phyloP scores from a whole-genome alignment of 805 yeast genomes.

The Candida rishiriensis region DNA sequence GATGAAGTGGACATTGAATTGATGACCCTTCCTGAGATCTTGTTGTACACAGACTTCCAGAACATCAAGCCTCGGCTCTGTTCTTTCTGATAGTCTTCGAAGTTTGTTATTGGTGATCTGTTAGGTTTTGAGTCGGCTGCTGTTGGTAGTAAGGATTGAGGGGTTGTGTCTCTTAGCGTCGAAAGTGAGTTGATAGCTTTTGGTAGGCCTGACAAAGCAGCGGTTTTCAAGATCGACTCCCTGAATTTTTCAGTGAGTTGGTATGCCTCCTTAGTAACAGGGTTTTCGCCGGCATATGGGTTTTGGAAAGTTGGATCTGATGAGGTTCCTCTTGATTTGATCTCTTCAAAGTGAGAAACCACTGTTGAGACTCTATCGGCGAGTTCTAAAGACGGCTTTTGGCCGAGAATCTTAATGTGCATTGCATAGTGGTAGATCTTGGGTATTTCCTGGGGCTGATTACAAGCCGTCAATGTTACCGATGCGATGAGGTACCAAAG shows the following conservation, averaged over 20 bases:
- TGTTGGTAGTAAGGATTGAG: constrained; percentile 37
- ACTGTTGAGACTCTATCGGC: constrained; percentile 10
- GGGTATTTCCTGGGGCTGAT: constrained; percentile 78
- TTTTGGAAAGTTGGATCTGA: constrained; percentile 14
- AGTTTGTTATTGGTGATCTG: constrained; percentile 12
- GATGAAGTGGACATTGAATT: constrained; percentile 68
- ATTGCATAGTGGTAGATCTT: constrained; percentile 67
- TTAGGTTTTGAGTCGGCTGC: constrained; percentile 3
- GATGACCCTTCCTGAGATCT: constrained; percentile 63
- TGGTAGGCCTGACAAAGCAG: constrained; percentile 82
- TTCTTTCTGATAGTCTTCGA: constrained; percentile 14
- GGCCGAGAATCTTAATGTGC: constrained; percentile 17
- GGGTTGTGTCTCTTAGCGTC: constrained; percentile 60
- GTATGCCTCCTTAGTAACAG: constrained; percentile 3
- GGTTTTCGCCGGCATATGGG: background rate
- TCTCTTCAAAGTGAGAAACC: constrained; percentile 25
- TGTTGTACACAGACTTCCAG: constrained; percentile 74
- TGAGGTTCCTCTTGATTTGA: constrained; percentile 14
- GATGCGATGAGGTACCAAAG: constrained; percentile 80
- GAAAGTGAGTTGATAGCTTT: constrained; percentile 76
- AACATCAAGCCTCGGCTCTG: constrained; percentile 51
- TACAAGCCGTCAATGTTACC: constrained; percentile 75
- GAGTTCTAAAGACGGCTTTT: constrained; percentile 12
- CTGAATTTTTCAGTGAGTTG: constrained; percentile 48
- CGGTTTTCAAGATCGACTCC: constrained; percentile 73